Evolutionary conservation across 768 basidiomycete genomes (phyloP), one percentile per base, ranked within the genome.

Genomic region (Lactarius hatsudake): DNA sequence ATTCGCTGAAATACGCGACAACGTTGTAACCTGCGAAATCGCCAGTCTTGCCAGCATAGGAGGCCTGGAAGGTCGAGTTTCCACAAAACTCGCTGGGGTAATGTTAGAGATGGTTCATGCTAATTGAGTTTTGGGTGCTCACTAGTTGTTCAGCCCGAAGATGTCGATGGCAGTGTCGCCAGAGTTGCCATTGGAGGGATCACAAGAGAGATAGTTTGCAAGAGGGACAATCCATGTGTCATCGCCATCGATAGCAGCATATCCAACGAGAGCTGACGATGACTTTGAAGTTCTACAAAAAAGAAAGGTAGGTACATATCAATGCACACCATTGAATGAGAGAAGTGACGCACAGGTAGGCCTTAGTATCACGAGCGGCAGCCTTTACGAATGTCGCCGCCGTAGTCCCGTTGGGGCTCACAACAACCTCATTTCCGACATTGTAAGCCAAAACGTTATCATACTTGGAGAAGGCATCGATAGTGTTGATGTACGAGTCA

Each of bases 391-490:
- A 97, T 6, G 93, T 84, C 18, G 88, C 86, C 12, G 88, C 85
- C 36, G 78, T 79, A 18, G 91, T 91, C 61, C 79, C 77, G 51
- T 83, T 82, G 23, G 78, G 56, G 12, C 81, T 74, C 30, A 83
- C 82, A 38, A 87, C 90, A 68, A 85, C 82, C 71, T 96, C 95
- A 73, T 97, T 97, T 26, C 94, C 95, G 66, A 97, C 83, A 73
- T 96, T 96, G 79, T 83, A 96, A 13, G 88, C 94, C 64, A 96
- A 79, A 18, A 97, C 85, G 71, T 97, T 97, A 81, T 92, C 86
- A 72, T 96, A 97, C 75, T 91, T 86, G 74, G 81, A 82, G 81
- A 96, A 96, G 0, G 79, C 81, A 69, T 92, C 81, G 71, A 96
- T 90, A 32, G 93, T 96, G 34, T 75, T 74, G 67, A 89, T 82